phyloP scores from a whole-genome alignment of 2,329 filamentous ascomycete genomes.

The Stagonosporopsis tanaceti region DNA sequence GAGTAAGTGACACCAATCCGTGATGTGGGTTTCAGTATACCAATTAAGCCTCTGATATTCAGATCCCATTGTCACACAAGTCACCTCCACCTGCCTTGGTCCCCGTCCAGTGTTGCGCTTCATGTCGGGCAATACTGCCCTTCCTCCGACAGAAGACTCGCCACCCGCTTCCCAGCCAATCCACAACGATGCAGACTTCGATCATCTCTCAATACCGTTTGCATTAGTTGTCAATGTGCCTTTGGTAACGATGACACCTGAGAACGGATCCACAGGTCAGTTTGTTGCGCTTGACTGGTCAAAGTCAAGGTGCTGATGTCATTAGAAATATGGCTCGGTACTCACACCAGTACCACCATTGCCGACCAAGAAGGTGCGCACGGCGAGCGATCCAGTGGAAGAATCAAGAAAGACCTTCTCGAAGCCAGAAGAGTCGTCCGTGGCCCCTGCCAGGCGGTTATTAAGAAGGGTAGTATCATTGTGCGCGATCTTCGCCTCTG shows the following conservation, averaged over 20 bases:
- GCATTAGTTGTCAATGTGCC: constrained; percentile 59
- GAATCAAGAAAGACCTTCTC: constrained; percentile 38
- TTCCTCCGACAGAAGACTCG: too few relatives aligned
- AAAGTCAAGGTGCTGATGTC: too few relatives aligned
- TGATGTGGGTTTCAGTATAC: too few relatives aligned
- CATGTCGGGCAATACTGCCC: too few relatives aligned
- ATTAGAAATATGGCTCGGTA: constrained; percentile 59
- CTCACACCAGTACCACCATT: constrained; percentile 51
- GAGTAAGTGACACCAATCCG: too few relatives aligned
- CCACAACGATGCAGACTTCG: constrained; percentile 47
- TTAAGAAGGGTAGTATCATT: constrained; percentile 56
- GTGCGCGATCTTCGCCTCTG: constrained; percentile 59
- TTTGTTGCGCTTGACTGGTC: too few relatives aligned
- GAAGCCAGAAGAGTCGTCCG: constrained; percentile 26
- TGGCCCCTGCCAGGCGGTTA: constrained; percentile 35
- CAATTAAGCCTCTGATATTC: too few relatives aligned
- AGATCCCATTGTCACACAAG: too few relatives aligned
- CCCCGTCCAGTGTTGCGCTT: too few relatives aligned
- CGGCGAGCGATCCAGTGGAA: constrained; percentile 41
- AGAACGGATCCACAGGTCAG: constrained; percentile 55
- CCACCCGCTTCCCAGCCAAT: constrained; percentile 22
- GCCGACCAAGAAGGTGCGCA: constrained; percentile 52
- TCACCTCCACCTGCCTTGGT: too few relatives aligned
- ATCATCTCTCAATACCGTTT: constrained; percentile 51
- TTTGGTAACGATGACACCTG: constrained; percentile 55